Evolutionary conservation across 163 green algal genomes (phyloP), one percentile per base, ranked within the genome.

Genomic region (Scenedesmus sp.): DNA sequence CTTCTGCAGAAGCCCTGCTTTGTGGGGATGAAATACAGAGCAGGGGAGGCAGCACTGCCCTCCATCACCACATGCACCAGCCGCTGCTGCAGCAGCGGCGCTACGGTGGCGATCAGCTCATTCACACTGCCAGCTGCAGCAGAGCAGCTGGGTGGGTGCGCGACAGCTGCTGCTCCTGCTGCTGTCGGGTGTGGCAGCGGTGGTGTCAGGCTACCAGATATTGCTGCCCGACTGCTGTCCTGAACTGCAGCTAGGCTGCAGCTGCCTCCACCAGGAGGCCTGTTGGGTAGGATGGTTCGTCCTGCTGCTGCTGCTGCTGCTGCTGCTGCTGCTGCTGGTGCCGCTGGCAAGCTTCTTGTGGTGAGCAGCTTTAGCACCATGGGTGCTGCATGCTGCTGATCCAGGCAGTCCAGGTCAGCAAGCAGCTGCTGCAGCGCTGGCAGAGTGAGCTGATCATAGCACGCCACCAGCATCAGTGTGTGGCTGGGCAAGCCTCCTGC

Each of bases 371-470:
- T 73, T 0, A 90, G 72, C 33, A 85, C 72, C 85, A 90, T 90
- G 6, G 85, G 49, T 5, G 85, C 85, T 43, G 65, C 76, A 26
- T 90, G 85, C 20, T 76, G 85, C 85, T 51, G 43, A 20, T 90
- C 85, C 46, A 90, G n/a, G 46, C 44, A 61, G 72, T 90, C 72
- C 12, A 90, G 26, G 22, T 90, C 85, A 40, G 49, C 72, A 30
- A 90, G 46, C 70, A 90, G 49, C 85, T 85, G 44, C 72, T 33
- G 15, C 7, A 90, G 37, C 20, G 70, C 68, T 26, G 30, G 3
- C 20, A 56, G 6, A 7, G 85, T 76, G 0, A 90, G 10, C 18
- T 78, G 46, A 20, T 53, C 37, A 16, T 35, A 73, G 10, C 13
- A 13, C 18, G n/a, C 37, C 24, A 59, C 72, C 33, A 90, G 10